Conservation (phyloP, 805 yeast species). For the Nakazawaea sp. region DNA sequence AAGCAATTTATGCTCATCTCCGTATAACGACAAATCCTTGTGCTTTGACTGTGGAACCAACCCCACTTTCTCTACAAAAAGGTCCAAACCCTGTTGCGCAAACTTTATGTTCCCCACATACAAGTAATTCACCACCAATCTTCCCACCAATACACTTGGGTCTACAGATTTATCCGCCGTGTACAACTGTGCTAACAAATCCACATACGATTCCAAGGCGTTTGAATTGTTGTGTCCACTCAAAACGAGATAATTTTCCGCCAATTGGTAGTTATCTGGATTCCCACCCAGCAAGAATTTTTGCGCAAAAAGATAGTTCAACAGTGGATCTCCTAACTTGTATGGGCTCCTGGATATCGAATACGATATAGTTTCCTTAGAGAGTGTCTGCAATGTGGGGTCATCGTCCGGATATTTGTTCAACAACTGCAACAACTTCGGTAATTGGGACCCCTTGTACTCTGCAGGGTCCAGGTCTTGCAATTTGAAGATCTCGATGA, state of each 20-base stretch:
- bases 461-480: conserved; percentile 21
- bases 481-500: conserved; percentile 62
- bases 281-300: conserved; percentile 39
- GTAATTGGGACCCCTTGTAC: conserved; percentile 16
- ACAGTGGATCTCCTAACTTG: conserved; percentile 65
- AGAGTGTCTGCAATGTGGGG: conserved; percentile 58
- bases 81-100: conserved; percentile 36
- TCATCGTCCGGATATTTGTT: conserved; percentile 41
- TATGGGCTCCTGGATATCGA: conserved; percentile 39
- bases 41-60: background rate
- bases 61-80: conserved; percentile 17
- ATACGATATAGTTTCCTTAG: conserved; percentile 65
- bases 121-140: conserved; percentile 74
- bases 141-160: conserved; percentile 21
- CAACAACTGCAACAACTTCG: conserved; percentile 35
- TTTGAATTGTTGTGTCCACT: conserved; percentile 12
- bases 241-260: conserved; percentile 22
- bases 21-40: conserved; percentile 11
- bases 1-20: conserved; percentile 36
- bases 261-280: conserved; percentile 17
- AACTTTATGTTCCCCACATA: conserved; percentile 59
- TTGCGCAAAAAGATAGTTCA: conserved; percentile 69
- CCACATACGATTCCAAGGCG: conserved; percentile 19
- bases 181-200: conserved; percentile 28
- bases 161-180: conserved; percentile 26